These are phyloP conservation scores for Pichia paraexigua DNA, from an alignment of 805 yeast genomes.

Conservation along the genomic window DNA sequence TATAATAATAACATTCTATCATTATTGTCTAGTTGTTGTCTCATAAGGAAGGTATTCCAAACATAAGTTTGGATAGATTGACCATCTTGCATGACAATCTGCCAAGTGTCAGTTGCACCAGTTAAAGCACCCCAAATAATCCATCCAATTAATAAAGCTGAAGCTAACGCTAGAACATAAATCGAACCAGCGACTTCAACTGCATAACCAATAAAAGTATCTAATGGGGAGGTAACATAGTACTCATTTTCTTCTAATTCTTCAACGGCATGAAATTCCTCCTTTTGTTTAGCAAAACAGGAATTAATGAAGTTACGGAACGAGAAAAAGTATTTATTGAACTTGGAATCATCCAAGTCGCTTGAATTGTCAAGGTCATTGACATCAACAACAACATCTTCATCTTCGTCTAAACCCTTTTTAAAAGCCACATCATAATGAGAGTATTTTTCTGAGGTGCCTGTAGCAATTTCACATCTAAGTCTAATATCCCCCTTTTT, in stretches of 20 bases:
- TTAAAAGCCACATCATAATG: not conserved
- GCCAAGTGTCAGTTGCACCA: conserved; percentile 31
- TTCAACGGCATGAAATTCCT: not conserved
- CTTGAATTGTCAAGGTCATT: not conserved
- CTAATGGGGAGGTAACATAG: conserved; percentile 8
- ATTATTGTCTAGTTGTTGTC: conserved; percentile 30
- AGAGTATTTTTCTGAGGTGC: not conserved
- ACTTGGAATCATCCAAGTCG: not conserved
- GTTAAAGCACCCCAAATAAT: conserved; percentile 21
- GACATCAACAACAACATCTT: not conserved
- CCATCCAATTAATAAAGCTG: conserved; percentile 18
- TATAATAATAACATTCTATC: conserved; percentile 21
- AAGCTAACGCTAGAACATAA: conserved; percentile 21
- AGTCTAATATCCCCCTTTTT: conserved; percentile 6
- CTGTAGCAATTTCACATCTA: conserved; percentile 7
- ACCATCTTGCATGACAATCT: conserved; percentile 36
- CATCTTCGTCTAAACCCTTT: not conserved
- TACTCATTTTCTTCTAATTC: conserved; percentile 8
- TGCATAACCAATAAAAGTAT: conserved; percentile 7
- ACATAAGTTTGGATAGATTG: conserved; percentile 33
- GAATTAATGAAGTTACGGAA: not conserved
- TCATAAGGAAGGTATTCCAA: conserved; percentile 34
- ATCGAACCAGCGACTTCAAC: conserved; percentile 16
- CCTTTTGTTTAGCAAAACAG: not conserved
- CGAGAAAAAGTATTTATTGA: not conserved